Conservation (phyloP, 352 stramenopile genomes). For the Phytophthora capsici region DNA sequence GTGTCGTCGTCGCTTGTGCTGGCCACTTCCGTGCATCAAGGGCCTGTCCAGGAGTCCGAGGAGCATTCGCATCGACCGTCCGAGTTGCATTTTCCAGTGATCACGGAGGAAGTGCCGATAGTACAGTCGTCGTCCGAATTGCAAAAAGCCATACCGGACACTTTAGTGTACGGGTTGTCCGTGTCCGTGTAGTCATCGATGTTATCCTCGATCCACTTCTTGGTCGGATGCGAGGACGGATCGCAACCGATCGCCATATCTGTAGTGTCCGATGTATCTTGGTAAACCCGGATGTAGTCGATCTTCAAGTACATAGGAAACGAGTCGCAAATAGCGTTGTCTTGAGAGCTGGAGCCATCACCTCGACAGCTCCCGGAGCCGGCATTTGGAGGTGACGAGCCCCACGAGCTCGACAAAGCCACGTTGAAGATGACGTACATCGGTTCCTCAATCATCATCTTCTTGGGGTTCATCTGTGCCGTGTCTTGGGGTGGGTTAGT, state of each 20-base stretch:
- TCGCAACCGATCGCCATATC: constrained; percentile 61
- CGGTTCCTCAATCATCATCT: constrained; percentile 93
- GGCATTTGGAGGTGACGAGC: constrained; percentile 58
- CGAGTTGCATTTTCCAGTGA: constrained; percentile 36
- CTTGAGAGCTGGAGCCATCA: constrained; percentile 33
- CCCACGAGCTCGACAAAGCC: constrained; percentile 90
- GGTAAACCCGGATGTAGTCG: constrained; percentile 79
- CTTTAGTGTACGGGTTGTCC: constrained; percentile 52
- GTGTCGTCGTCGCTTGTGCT: constrained; percentile 15
- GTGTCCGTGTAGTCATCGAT: constrained; percentile 69
- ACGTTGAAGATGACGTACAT: constrained; percentile 96
- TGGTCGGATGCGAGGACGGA: constrained; percentile 58
- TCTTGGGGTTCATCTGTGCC: constrained; percentile 70
- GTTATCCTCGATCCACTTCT: constrained; percentile 70
- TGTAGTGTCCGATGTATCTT: constrained; percentile 40
- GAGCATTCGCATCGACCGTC: constrained; percentile 46
- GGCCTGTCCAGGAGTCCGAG: constrained; percentile 40
- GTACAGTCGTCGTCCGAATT: constrained; percentile 59
- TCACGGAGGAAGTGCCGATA: constrained; percentile 24
- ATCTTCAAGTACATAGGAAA: constrained; percentile 81
- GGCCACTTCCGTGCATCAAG: constrained; percentile 39
- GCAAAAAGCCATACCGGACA: constrained; percentile 61
- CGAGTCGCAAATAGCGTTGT: constrained; percentile 57
- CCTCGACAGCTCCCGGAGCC: constrained; percentile 46
- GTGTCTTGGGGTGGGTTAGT: constrained; percentile 52